These are phyloP conservation scores for Phytomonas sp. DNA, from an alignment of 208 protist species.

Conservation along the genomic window DNA sequence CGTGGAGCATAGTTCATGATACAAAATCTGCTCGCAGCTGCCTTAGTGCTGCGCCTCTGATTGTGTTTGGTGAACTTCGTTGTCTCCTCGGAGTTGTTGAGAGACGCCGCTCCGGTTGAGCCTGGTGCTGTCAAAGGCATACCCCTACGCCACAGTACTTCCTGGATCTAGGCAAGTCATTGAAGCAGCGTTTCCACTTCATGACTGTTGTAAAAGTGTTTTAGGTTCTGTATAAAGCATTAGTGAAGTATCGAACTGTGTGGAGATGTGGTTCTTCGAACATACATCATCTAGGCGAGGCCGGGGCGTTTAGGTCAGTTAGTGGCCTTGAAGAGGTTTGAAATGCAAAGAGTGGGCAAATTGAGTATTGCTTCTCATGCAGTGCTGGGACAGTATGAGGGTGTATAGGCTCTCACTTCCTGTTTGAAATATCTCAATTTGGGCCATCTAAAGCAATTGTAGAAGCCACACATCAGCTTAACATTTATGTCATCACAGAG, in stretches of 20 bases:
- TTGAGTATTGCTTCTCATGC: not conserved
- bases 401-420: not conserved
- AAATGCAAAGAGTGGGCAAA: not conserved
- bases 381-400: not conserved
- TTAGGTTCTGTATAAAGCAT: not conserved
- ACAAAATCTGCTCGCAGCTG: not conserved
- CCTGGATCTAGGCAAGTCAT: not conserved
- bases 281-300: not conserved
- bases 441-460: not conserved
- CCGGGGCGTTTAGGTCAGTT: not conserved
- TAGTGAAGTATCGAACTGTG: not conserved
- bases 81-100: not conserved
- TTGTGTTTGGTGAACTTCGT: not conserved
- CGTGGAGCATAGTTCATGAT: not conserved
- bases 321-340: not conserved
- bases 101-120: not conserved
- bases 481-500: not conserved
- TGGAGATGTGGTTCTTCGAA: not conserved
- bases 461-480: not conserved
- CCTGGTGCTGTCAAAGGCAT: not conserved
- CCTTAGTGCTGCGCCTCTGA: not conserved
- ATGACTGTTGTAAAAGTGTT: not conserved
- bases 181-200: not conserved
- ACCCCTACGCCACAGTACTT: not conserved
- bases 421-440: not conserved